Base-by-base conservation (phyloP, 352 stramenopile genomes). In the Phytophthora podocarpi region DNA sequence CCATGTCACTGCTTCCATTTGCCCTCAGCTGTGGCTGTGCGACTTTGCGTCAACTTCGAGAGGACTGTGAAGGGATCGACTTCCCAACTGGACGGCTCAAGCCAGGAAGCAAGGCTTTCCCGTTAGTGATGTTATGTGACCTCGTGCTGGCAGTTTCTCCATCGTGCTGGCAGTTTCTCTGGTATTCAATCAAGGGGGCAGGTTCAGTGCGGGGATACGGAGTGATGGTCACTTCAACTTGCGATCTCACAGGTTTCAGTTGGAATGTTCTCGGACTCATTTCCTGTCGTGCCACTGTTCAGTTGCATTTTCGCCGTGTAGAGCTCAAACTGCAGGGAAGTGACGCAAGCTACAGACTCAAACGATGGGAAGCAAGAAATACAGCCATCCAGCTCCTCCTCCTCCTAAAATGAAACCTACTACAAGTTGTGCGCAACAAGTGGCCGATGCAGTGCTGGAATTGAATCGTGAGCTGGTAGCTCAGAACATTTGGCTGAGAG, bases 401-500 rank as follows among this genome's bases (percentile, higher is more conserved):
- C 37, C 23, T 15, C 16, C 24, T 10, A 11, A 18, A 7, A 12
- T n/a, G 5, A 46, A 41, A 5, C 15, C 4, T 43, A 15, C 34
- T 37, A 32, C 21, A 2, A 45, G 27, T 16, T 59, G 39, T 12
- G 24, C 26, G 3, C 47, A 85, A 53, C 59, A 82, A 47, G 71
- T 74, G 8, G 69, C 74, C 11, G 74, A 78, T 53, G 64, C 63
- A 9, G 71, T 75, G 20, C 46, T 84, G 23, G 67, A 81, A 42
- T 49, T 84, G 15, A 84, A 86, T 60, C 71, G 66, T 21, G 76
- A 84, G 49, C 42, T 86, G 36, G 67, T 80, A 23, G 46, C 72
- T 16, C 71, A 84, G 37, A 86, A 84, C 43, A 77, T 84, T 56
- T 74, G 72, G 15, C 62, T 84, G 2, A 64, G 77, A 31, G 59